Base-by-base conservation (phyloP, 1,139 yeast genomes). In the Wickerhamomyces sp. region DNA sequence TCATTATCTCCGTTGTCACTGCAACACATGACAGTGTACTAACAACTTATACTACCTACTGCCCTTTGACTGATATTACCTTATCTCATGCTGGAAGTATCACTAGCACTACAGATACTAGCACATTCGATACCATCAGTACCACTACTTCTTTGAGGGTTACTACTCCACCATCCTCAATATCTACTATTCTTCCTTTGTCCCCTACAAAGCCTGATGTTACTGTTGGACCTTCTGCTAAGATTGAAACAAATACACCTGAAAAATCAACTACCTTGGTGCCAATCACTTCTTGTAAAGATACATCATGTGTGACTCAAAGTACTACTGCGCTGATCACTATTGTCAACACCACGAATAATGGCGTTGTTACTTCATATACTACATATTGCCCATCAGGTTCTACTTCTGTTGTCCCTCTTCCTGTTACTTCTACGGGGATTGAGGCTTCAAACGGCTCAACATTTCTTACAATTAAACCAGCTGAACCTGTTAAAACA, bases 371-470 rank as follows among this genome's bases (percentile, higher is more conserved):
- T 17, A 61, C 65, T 5, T 51, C 46, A 13, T 61, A 52, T 39
- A 61, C 66, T 16, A 62, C 68, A 7, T 63, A 61, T 59, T 63
- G 67, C 40, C 65, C 67, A 35, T 37, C 26, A 13, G 20, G 9
- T 7, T 15, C 36, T 8, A 33, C 31, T 19, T 16, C 30, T 28
- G 30, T 13, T n/a, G 18, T 14, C 30, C 7, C 30, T 9, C 6
- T 16, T 17, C 8, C 21, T n/a, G 8, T n/a, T 9, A 9, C 20
- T 17, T 4, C 4, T 28, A n/a, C 21, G 5, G 10, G 5, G 12
- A 7, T 13, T 26, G 31, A n/a, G n/a, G n/a, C n/a, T n/a, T n/a
- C n/a, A n/a, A n/a, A n/a, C n/a, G n/a, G n/a, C n/a, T n/a, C n/a
- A n/a, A n/a, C n/a, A n/a, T n/a, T n/a, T n/a, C n/a, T n/a, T n/a